Evolutionary conservation across 257 asterid genomes (phyloP).

Genomic region (Primulina tabacum): DNA sequence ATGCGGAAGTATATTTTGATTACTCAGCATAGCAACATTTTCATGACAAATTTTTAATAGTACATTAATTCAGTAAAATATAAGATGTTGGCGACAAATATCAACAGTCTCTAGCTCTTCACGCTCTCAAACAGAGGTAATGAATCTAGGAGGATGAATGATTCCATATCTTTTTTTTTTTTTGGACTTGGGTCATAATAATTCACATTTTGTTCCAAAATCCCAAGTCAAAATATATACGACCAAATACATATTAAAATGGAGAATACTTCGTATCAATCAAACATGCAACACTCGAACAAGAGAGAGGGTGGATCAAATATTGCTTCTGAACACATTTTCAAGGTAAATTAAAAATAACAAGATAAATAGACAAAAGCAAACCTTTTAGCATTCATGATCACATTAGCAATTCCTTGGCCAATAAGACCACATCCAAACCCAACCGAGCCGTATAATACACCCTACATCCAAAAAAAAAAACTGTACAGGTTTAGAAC

Average conservation of each 20-base stretch:
- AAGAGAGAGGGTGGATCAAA: slow-evolving; percentile 10
- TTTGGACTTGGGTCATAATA: too few species aligned
- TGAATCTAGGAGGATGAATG: slow-evolving; percentile 1
- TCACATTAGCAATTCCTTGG: slow-evolving; percentile 92
- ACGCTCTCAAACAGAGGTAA: slow-evolving; percentile 3
- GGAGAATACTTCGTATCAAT: slow-evolving; percentile 1
- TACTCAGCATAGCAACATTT: background rate
- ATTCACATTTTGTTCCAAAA: too few species aligned
- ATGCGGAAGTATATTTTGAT: slow-evolving; percentile 3
- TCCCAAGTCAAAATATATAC: too few species aligned
- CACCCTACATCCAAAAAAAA: slow-evolving; percentile 52
- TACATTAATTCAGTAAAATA: background rate
- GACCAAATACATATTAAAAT: background rate
- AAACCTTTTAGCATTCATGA: slow-evolving; percentile 91
- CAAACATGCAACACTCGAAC: slow-evolving; percentile 2
- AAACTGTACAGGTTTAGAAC: slow-evolving; percentile 19
- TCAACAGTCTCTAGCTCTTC: background rate
- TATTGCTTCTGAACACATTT: slow-evolving; percentile 8
- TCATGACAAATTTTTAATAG: background rate
- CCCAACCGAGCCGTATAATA: slow-evolving; percentile 91
- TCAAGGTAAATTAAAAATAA: background rate
- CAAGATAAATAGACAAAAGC: background rate
- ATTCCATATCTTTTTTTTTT: background rate
- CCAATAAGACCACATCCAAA: slow-evolving; percentile 32
- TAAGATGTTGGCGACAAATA: slow-evolving; percentile 1